These are phyloP conservation scores for Scutellaria minor DNA, from an alignment of 257 asterid genomes.

Conservation along the genomic window DNA sequence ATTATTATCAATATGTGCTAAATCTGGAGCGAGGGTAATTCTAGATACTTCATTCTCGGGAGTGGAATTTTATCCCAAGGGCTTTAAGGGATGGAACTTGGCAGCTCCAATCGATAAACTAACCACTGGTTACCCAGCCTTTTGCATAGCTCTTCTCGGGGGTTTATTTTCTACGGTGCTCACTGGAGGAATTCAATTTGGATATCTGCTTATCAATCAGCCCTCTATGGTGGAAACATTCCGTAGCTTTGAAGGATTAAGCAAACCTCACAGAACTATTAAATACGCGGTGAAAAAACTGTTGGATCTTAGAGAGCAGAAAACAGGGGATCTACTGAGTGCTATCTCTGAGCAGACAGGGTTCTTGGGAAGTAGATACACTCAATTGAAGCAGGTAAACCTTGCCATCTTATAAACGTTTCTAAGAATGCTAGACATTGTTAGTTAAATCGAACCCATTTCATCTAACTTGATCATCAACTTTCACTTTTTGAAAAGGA, in stretches of 20 bases:
- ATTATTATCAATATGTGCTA: constrained; percentile 66
- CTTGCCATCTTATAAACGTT: neutral
- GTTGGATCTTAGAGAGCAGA: constrained; percentile 69
- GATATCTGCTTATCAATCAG: constrained; percentile 72
- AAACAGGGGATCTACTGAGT: constrained; percentile 51
- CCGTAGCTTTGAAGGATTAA: constrained; percentile 77
- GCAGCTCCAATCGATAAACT: constrained; percentile 62
- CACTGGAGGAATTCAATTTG: constrained; percentile 84
- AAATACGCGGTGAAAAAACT: constrained; percentile 79
- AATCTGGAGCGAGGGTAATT: constrained; percentile 76
- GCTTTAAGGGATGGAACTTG: constrained; percentile 72
- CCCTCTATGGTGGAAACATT: constrained; percentile 71
- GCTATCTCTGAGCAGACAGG: constrained; percentile 70
- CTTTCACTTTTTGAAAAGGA: neutral
- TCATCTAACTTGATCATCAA: neutral
- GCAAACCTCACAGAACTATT: constrained; percentile 87
- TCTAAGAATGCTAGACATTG: neutral
- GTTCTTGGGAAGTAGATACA: constrained; percentile 63
- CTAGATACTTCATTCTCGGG: constrained; percentile 94
- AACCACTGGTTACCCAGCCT: constrained; percentile 56
- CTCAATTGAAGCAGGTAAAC: constrained; percentile 80
- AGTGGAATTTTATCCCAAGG: constrained; percentile 61
- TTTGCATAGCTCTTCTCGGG: constrained; percentile 72
- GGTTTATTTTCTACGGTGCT: constrained; percentile 85
- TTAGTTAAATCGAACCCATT: neutral